Evolutionary conservation across 2,329 filamentous ascomycete genomes (phyloP).

Genomic region (Colletotrichum ledebouriae): DNA sequence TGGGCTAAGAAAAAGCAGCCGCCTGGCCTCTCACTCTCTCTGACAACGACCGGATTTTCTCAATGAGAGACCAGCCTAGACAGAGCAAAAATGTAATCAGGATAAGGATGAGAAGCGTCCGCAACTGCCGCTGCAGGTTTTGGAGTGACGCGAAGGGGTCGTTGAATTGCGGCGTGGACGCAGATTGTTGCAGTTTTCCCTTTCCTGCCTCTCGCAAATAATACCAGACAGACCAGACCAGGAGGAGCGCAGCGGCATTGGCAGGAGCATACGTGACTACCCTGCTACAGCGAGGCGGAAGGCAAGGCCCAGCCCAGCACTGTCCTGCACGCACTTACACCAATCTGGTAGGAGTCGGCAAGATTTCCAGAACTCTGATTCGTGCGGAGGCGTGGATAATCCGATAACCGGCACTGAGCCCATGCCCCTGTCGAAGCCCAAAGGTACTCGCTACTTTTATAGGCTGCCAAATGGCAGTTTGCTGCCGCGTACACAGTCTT

Average conservation of each 20-base stretch:
- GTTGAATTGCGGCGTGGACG: slow-evolving; percentile 31
- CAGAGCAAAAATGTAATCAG: slow-evolving; percentile 17
- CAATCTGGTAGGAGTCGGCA: slow-evolving; percentile 46
- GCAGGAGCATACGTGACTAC: slow-evolving; percentile 42
- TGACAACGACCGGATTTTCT: slow-evolving; percentile 25
- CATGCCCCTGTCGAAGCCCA: slow-evolving; percentile 21
- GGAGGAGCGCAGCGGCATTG: slow-evolving; percentile 32
- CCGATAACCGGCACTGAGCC: slow-evolving; percentile 46
- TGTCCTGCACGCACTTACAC: slow-evolving; percentile 46
- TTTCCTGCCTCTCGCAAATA: slow-evolving; percentile 43
- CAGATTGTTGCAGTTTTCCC: slow-evolving; percentile 39
- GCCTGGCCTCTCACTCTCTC: slow-evolving; percentile 37
- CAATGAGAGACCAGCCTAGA: slow-evolving; percentile 29
- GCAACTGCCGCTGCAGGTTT: slow-evolving; percentile 29
- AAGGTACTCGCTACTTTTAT: slow-evolving; percentile 30
- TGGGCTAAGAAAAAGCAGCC: slow-evolving; percentile 43
- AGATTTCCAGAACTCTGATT: slow-evolving; percentile 44
- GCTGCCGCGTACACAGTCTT: slow-evolving; percentile 3
- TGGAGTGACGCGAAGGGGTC: slow-evolving; percentile 30
- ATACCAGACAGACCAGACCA: slow-evolving; percentile 34
- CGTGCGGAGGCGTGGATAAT: slow-evolving; percentile 49
- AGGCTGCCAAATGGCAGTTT: slow-evolving; percentile 28
- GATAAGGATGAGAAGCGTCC: slow-evolving; percentile 21
- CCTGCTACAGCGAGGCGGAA: slow-evolving; percentile 42
- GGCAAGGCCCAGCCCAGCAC: slow-evolving; percentile 42